phyloP scores from a whole-genome alignment of 2,329 filamentous ascomycete genomes.

The Stachybotrys chartarum region DNA sequence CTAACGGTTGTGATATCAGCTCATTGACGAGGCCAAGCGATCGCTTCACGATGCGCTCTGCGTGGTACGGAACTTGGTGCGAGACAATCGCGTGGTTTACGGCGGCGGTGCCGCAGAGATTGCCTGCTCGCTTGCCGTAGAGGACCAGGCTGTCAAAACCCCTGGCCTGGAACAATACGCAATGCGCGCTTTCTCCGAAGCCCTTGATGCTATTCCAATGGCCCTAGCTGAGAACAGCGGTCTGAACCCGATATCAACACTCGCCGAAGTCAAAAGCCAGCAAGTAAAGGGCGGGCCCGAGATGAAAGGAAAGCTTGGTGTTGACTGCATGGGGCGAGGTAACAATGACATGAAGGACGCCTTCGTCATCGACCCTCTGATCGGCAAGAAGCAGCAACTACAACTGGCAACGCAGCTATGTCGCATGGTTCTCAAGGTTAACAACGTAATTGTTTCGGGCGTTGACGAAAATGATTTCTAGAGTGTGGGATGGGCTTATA shows the following conservation, averaged over 20 bases:
- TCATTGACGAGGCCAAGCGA: conserved; percentile 97
- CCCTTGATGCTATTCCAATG: conserved; percentile 89
- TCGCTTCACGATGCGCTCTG: conserved; percentile 96
- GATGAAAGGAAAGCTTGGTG: conserved; percentile 62
- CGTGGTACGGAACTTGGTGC: conserved; percentile 92
- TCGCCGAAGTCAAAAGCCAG: conserved; percentile 91
- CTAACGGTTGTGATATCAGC: conserved; percentile 42
- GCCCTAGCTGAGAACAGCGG: conserved; percentile 96
- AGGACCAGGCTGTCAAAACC: conserved; percentile 90
- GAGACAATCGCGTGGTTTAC: conserved; percentile 95
- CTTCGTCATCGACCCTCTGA: conserved; percentile 96
- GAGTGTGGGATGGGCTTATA: conserved; percentile 15
- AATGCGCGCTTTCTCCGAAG: conserved; percentile 96
- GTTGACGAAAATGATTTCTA: conserved; percentile 84
- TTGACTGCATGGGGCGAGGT: conserved; percentile 95
- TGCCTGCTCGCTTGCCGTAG: conserved; percentile 91
- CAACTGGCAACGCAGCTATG: conserved; percentile 95
- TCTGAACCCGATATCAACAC: conserved; percentile 88
- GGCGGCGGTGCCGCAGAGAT: conserved; percentile 96
- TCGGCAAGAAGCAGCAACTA: conserved; percentile 96
- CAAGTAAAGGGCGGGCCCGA: conserved; percentile 67
- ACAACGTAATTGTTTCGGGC: conserved; percentile 91
- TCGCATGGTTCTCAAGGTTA: conserved; percentile 95
- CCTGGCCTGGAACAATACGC: conserved; percentile 98
- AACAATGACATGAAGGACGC: conserved; percentile 97